Base-by-base conservation (phyloP, 257 asterid genomes). In the Petrea volubilis region DNA sequence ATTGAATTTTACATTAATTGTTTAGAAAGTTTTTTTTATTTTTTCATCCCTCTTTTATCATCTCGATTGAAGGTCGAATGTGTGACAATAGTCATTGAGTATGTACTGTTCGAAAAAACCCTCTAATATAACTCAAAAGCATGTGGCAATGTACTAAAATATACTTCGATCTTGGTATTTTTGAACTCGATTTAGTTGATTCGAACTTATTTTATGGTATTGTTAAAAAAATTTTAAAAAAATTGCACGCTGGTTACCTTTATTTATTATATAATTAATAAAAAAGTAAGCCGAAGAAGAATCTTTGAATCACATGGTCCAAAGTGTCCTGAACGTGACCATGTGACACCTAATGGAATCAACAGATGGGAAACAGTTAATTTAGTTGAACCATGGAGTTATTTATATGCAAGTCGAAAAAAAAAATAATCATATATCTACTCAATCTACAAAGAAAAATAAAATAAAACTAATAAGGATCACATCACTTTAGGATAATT, bases 261-360 rank as follows among this genome's bases (percentile, higher is more conserved):
- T 44, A 70, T 33, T 40, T 55, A 28, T 23, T 44, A 55, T 64
- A 17, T 33, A 24, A 4, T 23, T 14, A 14, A 43, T 31, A 56
- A 46, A 63, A 60, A 13, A 33, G 27, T 44, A 21, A 59, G 18
- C 49, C 29, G 47, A 57, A 58, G 64, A 21, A 78, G 79, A 76
- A 78, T 77, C 82, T 74, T 80, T 52, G 74, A 60, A 70, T 58
- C 85, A 79, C 83, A 75, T 82, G 84, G 73, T 68, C 71, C 69
- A 24, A 70, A 82, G 81, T 49, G 47, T 70, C 25, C 43, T 59
- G 83, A 77, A 72, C 78, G 53, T 78, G 75, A 73, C 28, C 90
- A 85, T 78, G 90, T 81, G 88, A 67, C 67, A 20, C 61, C 53
- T 46, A 18, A 36, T 24, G 66, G 63, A 70, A 62, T 72, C 80